Percentiles rank a stretch among this genome's conserved stretches.
Evolutionary conservation across 2,329 filamentous ascomycete genomes (phyloP).

Genomic region (Coniochaeta ligniaria): DNA sequence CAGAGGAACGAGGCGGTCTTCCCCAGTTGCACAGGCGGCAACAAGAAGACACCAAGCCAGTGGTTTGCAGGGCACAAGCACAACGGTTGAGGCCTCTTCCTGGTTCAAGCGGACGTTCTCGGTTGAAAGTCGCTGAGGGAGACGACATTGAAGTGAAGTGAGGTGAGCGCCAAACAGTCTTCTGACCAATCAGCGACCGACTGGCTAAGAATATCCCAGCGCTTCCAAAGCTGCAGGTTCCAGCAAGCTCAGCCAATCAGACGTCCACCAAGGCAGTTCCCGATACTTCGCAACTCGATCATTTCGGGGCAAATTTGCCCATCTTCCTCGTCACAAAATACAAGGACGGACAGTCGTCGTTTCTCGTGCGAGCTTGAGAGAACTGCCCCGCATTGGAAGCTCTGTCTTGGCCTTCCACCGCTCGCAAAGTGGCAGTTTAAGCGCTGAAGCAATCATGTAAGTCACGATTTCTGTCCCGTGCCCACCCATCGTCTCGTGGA

Average conservation of each 20-base stretch:
- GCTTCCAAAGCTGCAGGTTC: constrained; percentile 1
- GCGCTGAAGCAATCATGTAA: not conserved
- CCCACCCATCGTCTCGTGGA: not conserved
- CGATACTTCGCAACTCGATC: not conserved
- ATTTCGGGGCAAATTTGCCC: not conserved
- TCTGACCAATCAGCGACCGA: not conserved
- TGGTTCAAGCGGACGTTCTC: not conserved
- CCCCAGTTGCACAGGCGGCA: not conserved
- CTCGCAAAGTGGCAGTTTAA: not conserved
- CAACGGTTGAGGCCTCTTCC: not conserved
- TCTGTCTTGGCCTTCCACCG: not conserved
- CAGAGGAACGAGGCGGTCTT: not conserved
- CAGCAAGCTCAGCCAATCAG: not conserved
- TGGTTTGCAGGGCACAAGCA: not conserved
- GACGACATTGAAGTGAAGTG: not conserved
- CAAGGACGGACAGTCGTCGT: not conserved
- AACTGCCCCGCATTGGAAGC: not conserved
- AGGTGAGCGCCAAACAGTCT: not conserved
- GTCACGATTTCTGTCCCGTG: constrained; percentile 2
- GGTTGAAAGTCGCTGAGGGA: not conserved
- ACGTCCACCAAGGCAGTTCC: not conserved
- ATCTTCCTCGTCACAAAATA: not conserved
- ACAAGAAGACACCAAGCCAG: not conserved
- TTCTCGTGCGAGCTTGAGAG: not conserved
- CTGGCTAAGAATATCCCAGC: constrained; percentile 2